Percentiles rank a stretch among this genome's conserved stretches.
These are phyloP conservation scores for Annona cherimola DNA, from an alignment of 164 flowering plant species.

Conservation along the genomic window DNA sequence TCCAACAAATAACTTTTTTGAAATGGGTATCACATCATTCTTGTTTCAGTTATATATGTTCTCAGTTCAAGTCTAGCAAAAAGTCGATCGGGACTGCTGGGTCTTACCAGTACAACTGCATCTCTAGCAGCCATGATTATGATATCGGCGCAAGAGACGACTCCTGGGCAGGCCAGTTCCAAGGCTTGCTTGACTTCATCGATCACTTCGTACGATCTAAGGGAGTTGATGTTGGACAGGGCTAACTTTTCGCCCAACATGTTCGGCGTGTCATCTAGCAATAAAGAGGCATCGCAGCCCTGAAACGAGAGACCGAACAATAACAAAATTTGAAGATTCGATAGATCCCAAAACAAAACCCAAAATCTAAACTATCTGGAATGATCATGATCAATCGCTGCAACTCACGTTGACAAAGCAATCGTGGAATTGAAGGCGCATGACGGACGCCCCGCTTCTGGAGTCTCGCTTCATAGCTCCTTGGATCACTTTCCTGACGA, in stretches of 20 bases:
- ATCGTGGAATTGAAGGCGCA: constrained; percentile 96
- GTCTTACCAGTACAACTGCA: constrained; percentile 73
- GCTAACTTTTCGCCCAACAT: constrained; percentile 84
- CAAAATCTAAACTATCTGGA: not conserved
- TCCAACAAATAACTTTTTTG: too few relatives aligned
- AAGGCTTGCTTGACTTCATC: constrained; percentile 67
- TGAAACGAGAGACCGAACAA: constrained; percentile 8
- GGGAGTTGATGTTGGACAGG: constrained; percentile 75
- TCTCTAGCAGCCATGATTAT: constrained; percentile 96
- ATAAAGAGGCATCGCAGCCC: constrained; percentile 94
- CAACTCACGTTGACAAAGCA: constrained; percentile 77
- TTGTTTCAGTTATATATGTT: too few relatives aligned
- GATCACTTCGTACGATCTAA: constrained; percentile 76
- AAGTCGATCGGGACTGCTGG: not conserved
- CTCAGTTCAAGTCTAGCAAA: too few relatives aligned
- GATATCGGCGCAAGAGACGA: constrained; percentile 93
- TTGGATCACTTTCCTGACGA: constrained; percentile 46
- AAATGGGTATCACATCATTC: too few relatives aligned
- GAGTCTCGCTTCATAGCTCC: constrained; percentile 54
- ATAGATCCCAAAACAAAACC: too few relatives aligned
- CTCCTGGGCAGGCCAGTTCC: constrained; percentile 60
- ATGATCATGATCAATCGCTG: not conserved
- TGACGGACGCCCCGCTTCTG: constrained; percentile 77
- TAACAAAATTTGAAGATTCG: not conserved
- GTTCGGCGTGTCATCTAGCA: constrained; percentile 78